phyloP scores from a whole-genome alignment of 139 green algal species.

The Limnomonas spitsbergensis region DNA sequence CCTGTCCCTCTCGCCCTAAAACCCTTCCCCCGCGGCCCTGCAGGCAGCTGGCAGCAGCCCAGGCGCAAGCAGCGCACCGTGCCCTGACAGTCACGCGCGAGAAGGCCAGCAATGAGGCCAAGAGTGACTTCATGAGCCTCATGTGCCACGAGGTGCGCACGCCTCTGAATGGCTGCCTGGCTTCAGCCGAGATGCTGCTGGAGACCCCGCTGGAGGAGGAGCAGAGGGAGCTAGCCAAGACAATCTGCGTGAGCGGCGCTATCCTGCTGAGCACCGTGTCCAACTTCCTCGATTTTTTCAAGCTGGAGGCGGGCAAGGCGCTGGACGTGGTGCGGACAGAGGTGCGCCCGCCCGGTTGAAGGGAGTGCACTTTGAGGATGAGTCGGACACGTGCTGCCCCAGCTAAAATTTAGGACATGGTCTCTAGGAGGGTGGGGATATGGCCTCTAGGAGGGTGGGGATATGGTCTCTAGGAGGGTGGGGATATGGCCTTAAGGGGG shows the following conservation, averaged over 20 bases:
- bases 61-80: constrained; percentile 59
- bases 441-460: no score
- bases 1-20: no score
- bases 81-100: constrained; percentile 64
- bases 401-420: no score
- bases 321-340: constrained; percentile 3
- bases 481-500: no score
- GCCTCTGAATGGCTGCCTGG: constrained; percentile 83
- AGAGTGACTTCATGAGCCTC: constrained; percentile 57
- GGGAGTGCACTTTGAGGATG: not conserved
- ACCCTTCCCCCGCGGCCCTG: no score
- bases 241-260: constrained; percentile 73
- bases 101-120: constrained; percentile 75
- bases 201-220: constrained; percentile 44
- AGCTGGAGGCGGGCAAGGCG: constrained; percentile 57
- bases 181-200: constrained; percentile 79
- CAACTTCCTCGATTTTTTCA: constrained; percentile 91
- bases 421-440: no score
- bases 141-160: constrained; percentile 68
- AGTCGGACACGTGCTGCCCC: not conserved
- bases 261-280: constrained; percentile 82
- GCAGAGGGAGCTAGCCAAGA: constrained; percentile 77
- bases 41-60: constrained; percentile 22
- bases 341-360: not conserved
- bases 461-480: no score